Evolutionary conservation across 495 filamentous ascomycete species (phyloP), one percentile per base, ranked within the genome.

Genomic region (Melanomma pulvis-pyrius): DNA sequence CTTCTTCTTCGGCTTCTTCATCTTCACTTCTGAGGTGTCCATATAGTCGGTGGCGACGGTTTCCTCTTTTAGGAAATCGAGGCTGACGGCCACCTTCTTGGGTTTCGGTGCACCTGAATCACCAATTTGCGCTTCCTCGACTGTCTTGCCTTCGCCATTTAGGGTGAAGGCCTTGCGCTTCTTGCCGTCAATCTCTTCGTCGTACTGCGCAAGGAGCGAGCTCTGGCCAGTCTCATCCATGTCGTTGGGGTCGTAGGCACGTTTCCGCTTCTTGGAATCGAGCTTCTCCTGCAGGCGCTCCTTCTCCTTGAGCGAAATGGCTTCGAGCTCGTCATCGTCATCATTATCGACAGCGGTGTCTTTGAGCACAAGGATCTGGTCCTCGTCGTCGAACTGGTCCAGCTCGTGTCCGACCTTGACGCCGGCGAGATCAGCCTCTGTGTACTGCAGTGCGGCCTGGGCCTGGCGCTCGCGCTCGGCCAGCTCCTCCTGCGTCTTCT

Each of bases 181-280:
- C 79, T 96, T 97, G 59, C 92, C 92, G 44, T 91, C 85, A 51
- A 97, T 96, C 71, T 96, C 93, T 72, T 97, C 93, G 69, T 98
- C 94, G 73, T 98, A 98, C 61, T 98, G 92, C 24, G 86, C 82
- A 49, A 98, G 79, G 28, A 98, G 83, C 2, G 79, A 79, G 52
- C 80, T 82, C 60, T 86, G 80, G 54, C 86, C 89, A 57, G 82
- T 83, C 63, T 88, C 90, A 59, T 86, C 86, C 17, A 86, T 81
- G 49, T 88, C 88, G 68, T 90, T 84, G 1, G 93, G 92, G 70
- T 98, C 90, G 71, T 98, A 98, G 1, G 87, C 86, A 0, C 90
- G 90, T 77, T 90, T 92, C 77, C 91, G 91, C 85, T 94, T 97
- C 82, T 97, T 97, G 50, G 93, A 77, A 57, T 93, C 87, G 17